Base-by-base conservation (phyloP, 148 eudicot genomes). In the Nepenthes mirabilis region DNA sequence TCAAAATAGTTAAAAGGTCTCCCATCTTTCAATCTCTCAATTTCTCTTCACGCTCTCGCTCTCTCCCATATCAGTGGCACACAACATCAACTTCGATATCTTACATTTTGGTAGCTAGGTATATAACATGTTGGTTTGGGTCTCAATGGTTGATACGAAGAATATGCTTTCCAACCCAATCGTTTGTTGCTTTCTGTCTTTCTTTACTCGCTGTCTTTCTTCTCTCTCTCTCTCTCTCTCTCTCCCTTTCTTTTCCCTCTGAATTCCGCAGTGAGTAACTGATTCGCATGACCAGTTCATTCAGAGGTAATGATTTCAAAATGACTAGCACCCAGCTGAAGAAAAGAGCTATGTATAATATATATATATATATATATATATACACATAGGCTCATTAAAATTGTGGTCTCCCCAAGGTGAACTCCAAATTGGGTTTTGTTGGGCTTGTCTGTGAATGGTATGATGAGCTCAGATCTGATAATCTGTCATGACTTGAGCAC, bases 391-490 rank as follows among this genome's bases (percentile, higher is more conserved):
- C 1, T 55, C 13, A 57, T 51, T 52, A 48, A 77, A 58, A 80
- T 14, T 64, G 83, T 59, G 95, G 72, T 48, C 93, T 87, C 33
- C 95, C 95, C 75, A 91, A 82, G 32, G 97, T 91, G 79, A 91
- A 91, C 76, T 91, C 97, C 63, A 91, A 65, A 70, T 78, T 91
- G 57, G 97, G 95, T 77, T 83, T 87, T 66, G 76, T 72, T 63
- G 88, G 78, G 64, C 73, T 83, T 71, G 74, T 69, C 56, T 76
- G 83, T 67, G 84, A 72, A 70, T 62, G 50, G 60, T 71, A 80
- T 72, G 86, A 68, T 59, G 95, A 91, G 66, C 81, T 84, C 68
- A 68, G 84, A 75, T 84, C 95, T 79, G 93, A 84, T 76, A 75
- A 51, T 77, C 91, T 75, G 59, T 87, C 89, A 64, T 79, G 76